phyloP scores from a whole-genome alignment of 176 grass and related monocot genomes.

The Metroxylon sagu region DNA sequence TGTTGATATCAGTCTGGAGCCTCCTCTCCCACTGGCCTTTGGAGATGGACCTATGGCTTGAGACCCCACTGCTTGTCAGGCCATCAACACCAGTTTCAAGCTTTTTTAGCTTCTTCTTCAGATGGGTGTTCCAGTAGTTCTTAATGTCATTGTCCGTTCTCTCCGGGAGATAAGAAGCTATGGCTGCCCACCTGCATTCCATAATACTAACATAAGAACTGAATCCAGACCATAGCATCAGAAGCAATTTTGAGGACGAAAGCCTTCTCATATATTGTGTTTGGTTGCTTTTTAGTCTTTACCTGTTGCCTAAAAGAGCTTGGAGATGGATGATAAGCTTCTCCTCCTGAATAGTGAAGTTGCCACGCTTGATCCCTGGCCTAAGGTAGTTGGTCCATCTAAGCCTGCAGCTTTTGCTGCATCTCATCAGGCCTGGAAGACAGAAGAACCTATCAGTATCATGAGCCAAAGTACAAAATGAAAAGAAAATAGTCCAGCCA shows the following conservation, averaged over 20 bases:
- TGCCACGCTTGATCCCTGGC: not conserved
- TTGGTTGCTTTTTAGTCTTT: too few species aligned
- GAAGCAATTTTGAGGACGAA: too few species aligned
- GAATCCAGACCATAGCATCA: too few species aligned
- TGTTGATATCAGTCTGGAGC: conserved; percentile 74
- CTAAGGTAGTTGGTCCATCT: conserved; percentile 14
- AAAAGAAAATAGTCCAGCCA: too few species aligned
- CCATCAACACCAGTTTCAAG: not conserved
- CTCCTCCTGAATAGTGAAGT: conserved; percentile 9
- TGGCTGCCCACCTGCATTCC: conserved; percentile 62
- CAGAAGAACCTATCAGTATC: not conserved
- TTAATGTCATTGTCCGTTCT: conserved; percentile 98
- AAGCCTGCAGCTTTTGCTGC: conserved; percentile 18
- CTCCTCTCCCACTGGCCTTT: conserved; percentile 83
- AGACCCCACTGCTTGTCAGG: conserved; percentile 6
- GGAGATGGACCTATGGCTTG: conserved; percentile 30
- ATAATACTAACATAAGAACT: too few species aligned
- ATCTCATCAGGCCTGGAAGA: conserved; percentile 17
- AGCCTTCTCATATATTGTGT: too few species aligned
- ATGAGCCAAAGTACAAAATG: too few species aligned
- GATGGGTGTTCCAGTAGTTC: conserved; percentile 98
- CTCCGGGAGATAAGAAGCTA: conserved; percentile 87
- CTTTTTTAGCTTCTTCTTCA: conserved; percentile 59
- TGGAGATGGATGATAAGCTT: conserved; percentile 16
- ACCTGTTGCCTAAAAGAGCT: conserved; percentile 8